These are phyloP conservation scores for Fusarium sp. DNA, from an alignment of 2,329 filamentous ascomycete genomes.

Conservation along the genomic window DNA sequence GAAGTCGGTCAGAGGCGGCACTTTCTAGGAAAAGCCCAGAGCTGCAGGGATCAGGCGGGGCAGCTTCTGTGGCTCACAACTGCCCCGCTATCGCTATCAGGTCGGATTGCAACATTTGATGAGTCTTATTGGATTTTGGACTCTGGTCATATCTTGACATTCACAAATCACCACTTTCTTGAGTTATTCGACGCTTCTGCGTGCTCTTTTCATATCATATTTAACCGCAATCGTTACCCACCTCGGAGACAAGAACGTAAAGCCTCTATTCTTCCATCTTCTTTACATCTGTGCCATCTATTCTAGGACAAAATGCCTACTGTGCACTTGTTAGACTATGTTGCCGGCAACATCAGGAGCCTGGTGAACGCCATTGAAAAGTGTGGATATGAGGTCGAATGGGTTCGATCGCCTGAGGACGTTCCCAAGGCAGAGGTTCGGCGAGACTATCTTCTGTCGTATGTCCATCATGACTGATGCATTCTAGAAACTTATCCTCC, in stretches of 20 bases:
- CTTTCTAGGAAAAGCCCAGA: slow-evolving; percentile 28
- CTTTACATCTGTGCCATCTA: slow-evolving; percentile 17
- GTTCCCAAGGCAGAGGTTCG: slow-evolving; percentile 84
- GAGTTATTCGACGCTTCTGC: slow-evolving; percentile 23
- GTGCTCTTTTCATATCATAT: neutral
- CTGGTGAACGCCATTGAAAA: slow-evolving; percentile 98
- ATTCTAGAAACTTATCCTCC: slow-evolving; percentile 86
- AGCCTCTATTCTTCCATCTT: slow-evolving; percentile 7
- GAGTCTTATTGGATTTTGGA: slow-evolving; percentile 29
- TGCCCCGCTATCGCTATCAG: slow-evolving; percentile 43
- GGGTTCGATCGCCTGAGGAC: slow-evolving; percentile 87
- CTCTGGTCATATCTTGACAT: slow-evolving; percentile 31
- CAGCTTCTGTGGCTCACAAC: slow-evolving; percentile 27
- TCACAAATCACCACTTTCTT: slow-evolving; percentile 29
- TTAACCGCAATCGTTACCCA: neutral
- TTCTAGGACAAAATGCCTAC: slow-evolving; percentile 70
- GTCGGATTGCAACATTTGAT: slow-evolving; percentile 28
- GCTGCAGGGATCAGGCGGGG: slow-evolving; percentile 46
- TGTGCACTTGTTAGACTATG: slow-evolving; percentile 85
- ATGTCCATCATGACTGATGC: slow-evolving; percentile 19
- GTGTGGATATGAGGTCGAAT: slow-evolving; percentile 91
- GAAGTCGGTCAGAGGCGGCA: slow-evolving; percentile 46
- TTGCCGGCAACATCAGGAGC: slow-evolving; percentile 95
- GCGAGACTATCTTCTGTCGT: slow-evolving; percentile 8
- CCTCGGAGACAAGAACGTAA: neutral